Evolutionary conservation across 2,329 filamentous ascomycete genomes (phyloP).

Genomic region (Aspergillus sp.): DNA sequence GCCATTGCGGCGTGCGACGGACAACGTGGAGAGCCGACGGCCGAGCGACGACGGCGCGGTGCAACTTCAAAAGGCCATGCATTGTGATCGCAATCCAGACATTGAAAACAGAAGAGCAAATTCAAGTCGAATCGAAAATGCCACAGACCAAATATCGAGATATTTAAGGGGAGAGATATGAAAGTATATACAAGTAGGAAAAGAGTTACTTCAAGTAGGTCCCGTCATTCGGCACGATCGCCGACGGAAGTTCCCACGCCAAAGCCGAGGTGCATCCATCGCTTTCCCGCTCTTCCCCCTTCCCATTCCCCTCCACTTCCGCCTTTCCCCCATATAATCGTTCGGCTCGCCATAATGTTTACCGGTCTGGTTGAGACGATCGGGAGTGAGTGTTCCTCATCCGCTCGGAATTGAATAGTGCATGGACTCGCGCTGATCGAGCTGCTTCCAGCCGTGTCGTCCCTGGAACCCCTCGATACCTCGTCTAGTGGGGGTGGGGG

Average conservation of each 20-base stretch:
- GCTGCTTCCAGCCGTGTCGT: constrained; percentile 67
- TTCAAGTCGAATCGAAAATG: neutral
- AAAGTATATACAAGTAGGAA: neutral
- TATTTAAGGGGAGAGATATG: neutral
- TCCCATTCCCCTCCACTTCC: constrained; percentile 12
- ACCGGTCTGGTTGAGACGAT: constrained; percentile 92
- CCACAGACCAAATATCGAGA: neutral
- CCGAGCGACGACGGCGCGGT: constrained; percentile 22
- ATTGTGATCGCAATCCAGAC: constrained; percentile 16
- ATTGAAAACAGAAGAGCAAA: neutral
- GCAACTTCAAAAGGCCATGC: constrained; percentile 25
- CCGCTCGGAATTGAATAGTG: neutral
- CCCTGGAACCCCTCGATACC: constrained; percentile 75
- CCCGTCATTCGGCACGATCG: neutral
- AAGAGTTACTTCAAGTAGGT: neutral
- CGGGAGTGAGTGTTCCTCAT: constrained; percentile 66
- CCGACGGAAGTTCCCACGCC: neutral
- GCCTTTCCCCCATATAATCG: neutral
- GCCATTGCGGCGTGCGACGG: constrained; percentile 25
- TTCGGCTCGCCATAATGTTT: constrained; percentile 68
- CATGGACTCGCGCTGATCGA: neutral
- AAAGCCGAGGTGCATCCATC: constrained; percentile 23
- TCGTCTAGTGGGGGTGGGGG: constrained; percentile 70
- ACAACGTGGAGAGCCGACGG: constrained; percentile 18
- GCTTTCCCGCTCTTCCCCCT: constrained; percentile 1